Evolutionary conservation across 176 grass and related monocot species (phyloP).

Genomic region (Ananas comosus): DNA sequence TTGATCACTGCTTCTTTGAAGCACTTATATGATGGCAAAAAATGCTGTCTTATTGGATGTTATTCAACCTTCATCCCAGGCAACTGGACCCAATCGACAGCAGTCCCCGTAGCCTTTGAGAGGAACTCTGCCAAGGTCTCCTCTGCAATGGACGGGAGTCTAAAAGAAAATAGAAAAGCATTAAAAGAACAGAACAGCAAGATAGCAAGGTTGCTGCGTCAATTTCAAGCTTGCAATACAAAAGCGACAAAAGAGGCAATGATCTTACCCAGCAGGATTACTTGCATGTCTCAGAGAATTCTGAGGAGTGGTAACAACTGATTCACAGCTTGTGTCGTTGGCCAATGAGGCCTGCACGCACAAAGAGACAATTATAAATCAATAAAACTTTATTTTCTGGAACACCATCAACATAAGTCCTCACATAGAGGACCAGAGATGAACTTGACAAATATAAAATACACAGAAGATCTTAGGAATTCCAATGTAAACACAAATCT

Average conservation of each 20-base stretch:
- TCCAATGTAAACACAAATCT: conserved; percentile 8
- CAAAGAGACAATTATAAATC: neutral
- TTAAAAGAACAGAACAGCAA: neutral
- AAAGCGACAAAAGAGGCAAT: neutral
- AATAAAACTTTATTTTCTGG: neutral
- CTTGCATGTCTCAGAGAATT: conserved; percentile 75
- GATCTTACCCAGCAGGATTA: conserved; percentile 86
- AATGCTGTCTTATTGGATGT: neutral
- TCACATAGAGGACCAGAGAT: too few species aligned
- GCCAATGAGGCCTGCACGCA: conserved; percentile 45
- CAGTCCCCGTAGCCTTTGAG: conserved; percentile 99
- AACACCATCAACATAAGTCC: neutral
- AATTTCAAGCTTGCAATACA: neutral
- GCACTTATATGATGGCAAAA: too few species aligned
- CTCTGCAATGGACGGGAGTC: conserved; percentile 85
- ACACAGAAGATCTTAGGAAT: neutral
- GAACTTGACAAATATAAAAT: neutral
- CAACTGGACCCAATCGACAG: conserved; percentile 99
- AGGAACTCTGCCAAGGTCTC: conserved; percentile 98
- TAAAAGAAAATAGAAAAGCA: conserved; percentile 22
- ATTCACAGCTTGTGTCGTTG: conserved; percentile 86
- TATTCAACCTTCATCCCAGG: conserved; percentile 93
- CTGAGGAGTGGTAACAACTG: conserved; percentile 64
- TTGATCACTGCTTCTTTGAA: neutral
- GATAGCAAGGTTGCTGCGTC: neutral